These are phyloP conservation scores for Rhodotorula glutinis DNA, from an alignment of 1,284 basidiomycete genomes.

Conservation along the genomic window DNA sequence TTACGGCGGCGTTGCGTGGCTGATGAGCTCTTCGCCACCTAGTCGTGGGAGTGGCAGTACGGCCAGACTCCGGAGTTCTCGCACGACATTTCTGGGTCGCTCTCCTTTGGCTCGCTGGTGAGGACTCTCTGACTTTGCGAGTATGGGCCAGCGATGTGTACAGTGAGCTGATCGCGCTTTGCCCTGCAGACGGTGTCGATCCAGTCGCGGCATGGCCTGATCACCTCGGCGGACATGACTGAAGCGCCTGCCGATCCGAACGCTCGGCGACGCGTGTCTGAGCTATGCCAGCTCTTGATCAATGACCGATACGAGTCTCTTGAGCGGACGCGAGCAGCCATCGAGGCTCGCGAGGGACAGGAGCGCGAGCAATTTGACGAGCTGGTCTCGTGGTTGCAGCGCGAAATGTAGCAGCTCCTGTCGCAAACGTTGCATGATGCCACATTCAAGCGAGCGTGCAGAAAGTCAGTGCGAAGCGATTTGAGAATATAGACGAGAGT, in stretches of 20 bases:
- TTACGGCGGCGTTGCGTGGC: background rate
- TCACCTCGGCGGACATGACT: conserved; percentile 46
- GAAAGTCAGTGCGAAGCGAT: too few species aligned
- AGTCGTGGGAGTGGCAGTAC: conserved; percentile 91
- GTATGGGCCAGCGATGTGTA: too few species aligned
- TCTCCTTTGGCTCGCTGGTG: conserved; percentile 29
- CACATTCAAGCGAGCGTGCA: too few species aligned
- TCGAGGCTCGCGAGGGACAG: background rate
- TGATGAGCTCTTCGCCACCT: background rate
- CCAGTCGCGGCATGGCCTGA: conserved; percentile 52
- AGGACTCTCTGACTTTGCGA: background rate
- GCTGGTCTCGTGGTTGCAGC: conserved; percentile 12
- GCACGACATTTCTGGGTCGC: conserved; percentile 45
- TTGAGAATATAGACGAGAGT: too few species aligned
- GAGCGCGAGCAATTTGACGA: conserved; percentile 7
- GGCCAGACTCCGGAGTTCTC: conserved; percentile 93
- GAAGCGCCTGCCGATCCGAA: conserved; percentile 7
- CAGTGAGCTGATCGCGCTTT: background rate
- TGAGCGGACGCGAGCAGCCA: conserved; percentile 10
- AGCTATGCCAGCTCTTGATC: conserved; percentile 22
- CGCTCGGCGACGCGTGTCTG: conserved; percentile 6
- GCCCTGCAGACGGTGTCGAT: conserved; percentile 49
- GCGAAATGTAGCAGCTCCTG: conserved; percentile 27
- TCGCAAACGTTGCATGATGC: too few species aligned
- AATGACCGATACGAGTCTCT: conserved; percentile 39